Evolutionary conservation across 257 asterid species (phyloP).

Genomic region (Gentiana dahurica): DNA sequence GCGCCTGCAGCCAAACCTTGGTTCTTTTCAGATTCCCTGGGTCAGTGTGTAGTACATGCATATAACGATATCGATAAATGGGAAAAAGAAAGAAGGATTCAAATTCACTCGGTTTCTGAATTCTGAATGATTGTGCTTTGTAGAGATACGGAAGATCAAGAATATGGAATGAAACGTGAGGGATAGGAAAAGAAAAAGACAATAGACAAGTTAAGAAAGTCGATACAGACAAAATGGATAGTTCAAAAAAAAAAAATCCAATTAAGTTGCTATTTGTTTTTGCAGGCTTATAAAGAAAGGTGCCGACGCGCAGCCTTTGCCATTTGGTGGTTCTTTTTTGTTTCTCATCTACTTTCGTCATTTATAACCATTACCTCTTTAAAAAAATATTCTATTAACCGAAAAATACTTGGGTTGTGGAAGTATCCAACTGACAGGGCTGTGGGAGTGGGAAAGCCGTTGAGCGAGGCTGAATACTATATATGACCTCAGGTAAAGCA

Average conservation of each 20-base stretch:
- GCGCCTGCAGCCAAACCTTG: constrained; percentile 3
- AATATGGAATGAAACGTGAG: not conserved
- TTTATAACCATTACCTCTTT: not conserved
- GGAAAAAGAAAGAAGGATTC: not conserved
- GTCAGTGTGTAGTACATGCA: not conserved
- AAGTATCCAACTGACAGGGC: not conserved
- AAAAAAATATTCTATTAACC: too few relatives aligned
- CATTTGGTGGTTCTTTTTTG: constrained; percentile 2
- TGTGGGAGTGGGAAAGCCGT: too few relatives aligned
- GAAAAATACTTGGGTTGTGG: not conserved
- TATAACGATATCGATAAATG: not conserved
- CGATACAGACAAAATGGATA: not conserved
- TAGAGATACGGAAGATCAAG: not conserved
- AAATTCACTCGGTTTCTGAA: not conserved
- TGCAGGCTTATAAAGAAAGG: constrained; percentile 8
- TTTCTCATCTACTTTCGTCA: not conserved
- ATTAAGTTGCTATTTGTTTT: not conserved
- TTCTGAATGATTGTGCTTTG: not conserved
- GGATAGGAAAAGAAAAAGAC: constrained; percentile 10
- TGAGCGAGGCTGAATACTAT: too few relatives aligned
- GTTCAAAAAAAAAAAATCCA: not conserved
- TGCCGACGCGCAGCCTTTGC: not conserved
- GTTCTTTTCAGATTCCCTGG: not conserved
- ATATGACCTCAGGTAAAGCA: too few relatives aligned
- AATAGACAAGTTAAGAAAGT: not conserved